Percentiles rank a stretch among this genome's conserved stretches.
Conservation (phyloP, 225 moss, liverwort and hornwort species). For the Takakia lepidozioides region DNA sequence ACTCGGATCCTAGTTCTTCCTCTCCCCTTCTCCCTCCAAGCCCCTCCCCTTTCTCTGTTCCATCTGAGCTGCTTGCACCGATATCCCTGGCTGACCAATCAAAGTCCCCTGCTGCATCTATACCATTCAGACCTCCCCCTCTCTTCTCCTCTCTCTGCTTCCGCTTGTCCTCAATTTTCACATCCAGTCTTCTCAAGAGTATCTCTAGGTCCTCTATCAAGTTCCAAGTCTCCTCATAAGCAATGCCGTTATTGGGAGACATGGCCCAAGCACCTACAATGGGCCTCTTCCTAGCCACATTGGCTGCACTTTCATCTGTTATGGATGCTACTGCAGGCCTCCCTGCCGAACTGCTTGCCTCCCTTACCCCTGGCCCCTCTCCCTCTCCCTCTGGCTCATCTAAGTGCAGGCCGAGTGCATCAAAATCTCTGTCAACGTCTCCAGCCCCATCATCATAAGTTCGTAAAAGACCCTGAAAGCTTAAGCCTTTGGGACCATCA, state of each 20-base stretch:
- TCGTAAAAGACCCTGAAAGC: slow-evolving; percentile 76
- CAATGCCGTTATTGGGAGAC: slow-evolving; percentile 63
- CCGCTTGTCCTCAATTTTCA: slow-evolving; percentile 47
- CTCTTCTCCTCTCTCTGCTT: slow-evolving; percentile 79
- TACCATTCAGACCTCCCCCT: slow-evolving; percentile 39
- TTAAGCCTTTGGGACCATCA: slow-evolving; percentile 72
- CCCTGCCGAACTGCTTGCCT: slow-evolving; percentile 5
- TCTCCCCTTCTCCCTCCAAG: slow-evolving; percentile 29
- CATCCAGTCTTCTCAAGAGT: slow-evolving; percentile 55
- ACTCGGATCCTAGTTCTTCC: slow-evolving; percentile 78
- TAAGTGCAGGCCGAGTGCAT: slow-evolving; percentile 68
- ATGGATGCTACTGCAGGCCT: slow-evolving; percentile 22
- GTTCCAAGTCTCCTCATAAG: slow-evolving; percentile 81
- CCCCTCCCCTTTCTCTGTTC: slow-evolving; percentile 46
- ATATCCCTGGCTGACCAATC: too few relatives aligned
- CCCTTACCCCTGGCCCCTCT: neutral
- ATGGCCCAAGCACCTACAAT: slow-evolving; percentile 86
- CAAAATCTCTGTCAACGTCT: slow-evolving; percentile 94
- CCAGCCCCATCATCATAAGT: slow-evolving; percentile 98
- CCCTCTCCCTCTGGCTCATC: slow-evolving; percentile 10
- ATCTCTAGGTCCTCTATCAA: slow-evolving; percentile 68
- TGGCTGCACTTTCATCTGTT: slow-evolving; percentile 43
- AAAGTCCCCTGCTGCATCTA: slow-evolving; percentile 33
- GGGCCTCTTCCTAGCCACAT: slow-evolving; percentile 49
- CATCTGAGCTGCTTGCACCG: slow-evolving; percentile 40